phyloP scores from a whole-genome alignment of 2,329 filamentous ascomycete genomes.

The Scorias spongiosa region DNA sequence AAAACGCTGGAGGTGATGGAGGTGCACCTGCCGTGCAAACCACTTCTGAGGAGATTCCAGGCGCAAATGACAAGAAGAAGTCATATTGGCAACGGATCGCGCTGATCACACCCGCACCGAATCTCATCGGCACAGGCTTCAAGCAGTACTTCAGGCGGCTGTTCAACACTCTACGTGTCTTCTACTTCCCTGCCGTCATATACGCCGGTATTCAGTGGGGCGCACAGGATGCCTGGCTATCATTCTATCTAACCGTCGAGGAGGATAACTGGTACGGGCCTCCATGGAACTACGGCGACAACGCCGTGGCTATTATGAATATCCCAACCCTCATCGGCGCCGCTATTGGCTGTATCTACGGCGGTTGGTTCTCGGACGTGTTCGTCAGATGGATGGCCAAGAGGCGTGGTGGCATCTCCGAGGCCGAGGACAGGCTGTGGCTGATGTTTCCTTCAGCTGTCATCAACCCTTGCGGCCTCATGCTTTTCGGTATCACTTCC shows the following conservation, averaged over 20 bases:
- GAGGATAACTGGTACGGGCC: slow-evolving; percentile 39
- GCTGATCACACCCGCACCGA: slow-evolving; percentile 40
- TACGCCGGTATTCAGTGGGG: slow-evolving; percentile 46
- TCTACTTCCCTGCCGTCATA: slow-evolving; percentile 42
- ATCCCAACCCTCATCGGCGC: slow-evolving; percentile 40
- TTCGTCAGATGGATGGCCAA: slow-evolving; percentile 42
- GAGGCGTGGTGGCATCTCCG: slow-evolving; percentile 32
- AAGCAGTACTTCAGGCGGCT: slow-evolving; percentile 39
- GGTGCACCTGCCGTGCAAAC: not conserved
- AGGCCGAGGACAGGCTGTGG: slow-evolving; percentile 40
- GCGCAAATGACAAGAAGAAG: slow-evolving; percentile 1
- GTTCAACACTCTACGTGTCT: slow-evolving; percentile 41
- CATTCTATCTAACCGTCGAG: slow-evolving; percentile 43
- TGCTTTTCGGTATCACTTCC: slow-evolving; percentile 39
- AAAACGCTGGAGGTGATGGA: not conserved
- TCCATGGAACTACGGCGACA: slow-evolving; percentile 41
- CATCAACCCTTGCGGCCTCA: slow-evolving; percentile 36
- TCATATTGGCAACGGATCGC: slow-evolving; percentile 41
- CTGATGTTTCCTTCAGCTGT: slow-evolving; percentile 35
- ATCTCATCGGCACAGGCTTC: slow-evolving; percentile 37
- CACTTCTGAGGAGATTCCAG: not conserved
- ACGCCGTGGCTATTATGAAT: slow-evolving; percentile 42
- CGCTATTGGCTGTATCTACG: slow-evolving; percentile 41
- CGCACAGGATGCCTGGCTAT: slow-evolving; percentile 44
- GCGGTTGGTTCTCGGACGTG: slow-evolving; percentile 41